Base-by-base conservation (phyloP, 2,329 filamentous ascomycete genomes). In the Trichocomaceae sp. region DNA sequence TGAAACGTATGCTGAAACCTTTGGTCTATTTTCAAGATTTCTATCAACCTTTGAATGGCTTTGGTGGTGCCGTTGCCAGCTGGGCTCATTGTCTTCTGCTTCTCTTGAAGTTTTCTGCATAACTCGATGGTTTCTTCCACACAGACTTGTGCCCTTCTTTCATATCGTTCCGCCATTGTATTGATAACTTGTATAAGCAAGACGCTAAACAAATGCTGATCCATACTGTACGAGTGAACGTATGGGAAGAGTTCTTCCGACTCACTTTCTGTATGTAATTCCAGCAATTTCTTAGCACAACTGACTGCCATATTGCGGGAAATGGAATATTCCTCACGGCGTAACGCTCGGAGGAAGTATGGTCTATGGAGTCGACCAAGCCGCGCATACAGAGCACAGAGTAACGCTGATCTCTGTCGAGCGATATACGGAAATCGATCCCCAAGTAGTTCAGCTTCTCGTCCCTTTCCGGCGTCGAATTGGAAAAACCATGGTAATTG, bases 151-250 rank as follows among this genome's bases (percentile, higher is more conserved):
- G 26, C 45, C 19, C 44, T 47, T 17, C 15, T 23, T 23, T 47
- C 45, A 19, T 20, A 23, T 31, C 31, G 13, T 3, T 47, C 45
- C 5, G 26, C 26, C n/a, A 19, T 19, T 15, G 31, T 31, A 19
- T 47, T 23, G 45, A 47, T 47, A 17, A 47, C 22, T 12, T 33
- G 45, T 17, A 47, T 47, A 47, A 47, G 45, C 45, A 47, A 47
- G 13, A 47, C 20, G 15, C 45, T 47, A 17, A 47, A 47, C 23
- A 47, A 19, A 47, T 47, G 45, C 45, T 47, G 45, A 9, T 47
- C 45, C 45, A 47, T 47, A 20, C 23, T 33, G 45, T 47, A 47
- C 22, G 45, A 47, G 45, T 31, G 26, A 31, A 47, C 23, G 12
- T 47, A 26, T 26, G 23, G 23, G 7, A 26, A 26, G 7, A 19